Percentiles rank a stretch among this genome's conserved stretches.
Conservation (phyloP, 2,329 filamentous ascomycete species). For the Ceratocystis ficicola region DNA sequence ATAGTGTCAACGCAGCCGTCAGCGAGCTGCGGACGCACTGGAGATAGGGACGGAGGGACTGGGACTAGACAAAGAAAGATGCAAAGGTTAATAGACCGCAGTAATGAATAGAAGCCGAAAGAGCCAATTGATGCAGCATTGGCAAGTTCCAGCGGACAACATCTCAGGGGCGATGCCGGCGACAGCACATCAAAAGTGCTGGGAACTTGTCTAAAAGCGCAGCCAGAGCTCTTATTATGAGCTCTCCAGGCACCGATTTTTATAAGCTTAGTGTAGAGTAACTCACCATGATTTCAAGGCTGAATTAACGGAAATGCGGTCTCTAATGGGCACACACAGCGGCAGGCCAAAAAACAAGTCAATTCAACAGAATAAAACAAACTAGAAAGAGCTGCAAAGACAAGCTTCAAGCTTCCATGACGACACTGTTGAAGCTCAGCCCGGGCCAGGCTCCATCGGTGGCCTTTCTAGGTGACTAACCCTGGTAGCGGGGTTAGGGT, state of each 20-base stretch:
- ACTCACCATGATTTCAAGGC: slow-evolving; percentile 11
- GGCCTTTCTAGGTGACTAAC: slow-evolving; percentile 4
- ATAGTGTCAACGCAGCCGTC: slow-evolving; percentile 74
- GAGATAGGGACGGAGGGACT: slow-evolving; percentile 92
- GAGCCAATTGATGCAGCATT: not conserved
- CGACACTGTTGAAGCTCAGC: slow-evolving; percentile 9
- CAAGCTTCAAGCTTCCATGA: slow-evolving; percentile 20
- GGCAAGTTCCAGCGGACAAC: slow-evolving; percentile 12
- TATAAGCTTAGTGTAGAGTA: not conserved
- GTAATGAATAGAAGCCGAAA: slow-evolving; percentile 8
- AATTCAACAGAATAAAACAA: too few species aligned
- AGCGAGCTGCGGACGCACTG: slow-evolving; percentile 91
- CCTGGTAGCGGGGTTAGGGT: slow-evolving; percentile 3
- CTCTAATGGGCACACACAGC: not conserved
- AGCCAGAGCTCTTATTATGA: not conserved
- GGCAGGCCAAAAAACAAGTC: not conserved
- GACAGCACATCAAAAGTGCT: slow-evolving; percentile 17
- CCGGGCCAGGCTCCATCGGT: not conserved
- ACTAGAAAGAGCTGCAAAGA: not conserved
- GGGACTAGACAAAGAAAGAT: slow-evolving; percentile 47
- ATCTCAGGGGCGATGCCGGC: slow-evolving; percentile 24
- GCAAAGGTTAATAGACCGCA: not conserved
- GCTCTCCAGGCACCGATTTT: not conserved
- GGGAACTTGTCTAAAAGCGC: not conserved
- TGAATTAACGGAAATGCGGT: not conserved